Conservation (phyloP, 202 grass and related monocot genomes). For the Eragrostis tef region DNA sequence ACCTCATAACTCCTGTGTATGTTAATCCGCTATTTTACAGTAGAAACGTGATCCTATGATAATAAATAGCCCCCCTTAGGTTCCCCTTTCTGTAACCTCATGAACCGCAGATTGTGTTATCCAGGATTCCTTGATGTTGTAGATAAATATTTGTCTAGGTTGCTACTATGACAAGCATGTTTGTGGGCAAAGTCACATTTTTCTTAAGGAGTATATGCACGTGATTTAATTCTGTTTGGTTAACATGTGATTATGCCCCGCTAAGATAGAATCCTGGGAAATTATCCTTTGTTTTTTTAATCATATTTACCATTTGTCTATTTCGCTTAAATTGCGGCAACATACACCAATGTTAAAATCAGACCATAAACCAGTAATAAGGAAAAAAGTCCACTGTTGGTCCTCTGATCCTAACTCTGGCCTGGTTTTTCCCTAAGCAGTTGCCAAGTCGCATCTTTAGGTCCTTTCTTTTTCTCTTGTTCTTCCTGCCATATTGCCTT, state of each 20-base stretch:
- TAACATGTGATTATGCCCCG: neutral
- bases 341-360: neutral
- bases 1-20: neutral
- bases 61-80: neutral
- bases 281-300: slow-evolving; percentile 1
- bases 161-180: slow-evolving; percentile 16
- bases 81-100: neutral
- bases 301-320: slow-evolving; percentile 20
- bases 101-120: neutral
- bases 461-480: neutral
- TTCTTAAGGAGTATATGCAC: neutral
- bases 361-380: slow-evolving; percentile 1
- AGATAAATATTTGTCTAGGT: slow-evolving; percentile 18
- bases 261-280: slow-evolving; percentile 14
- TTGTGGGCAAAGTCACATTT: neutral
- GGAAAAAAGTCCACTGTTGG: neutral
- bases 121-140: neutral
- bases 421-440: neutral
- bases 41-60: neutral
- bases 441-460: neutral
- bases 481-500: neutral
- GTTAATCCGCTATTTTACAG: neutral
- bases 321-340: slow-evolving; percentile 14
- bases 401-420: neutral
- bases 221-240: neutral